Conservation (phyloP, 148 eudicot genomes). For the Rhododendron ovatum region DNA sequence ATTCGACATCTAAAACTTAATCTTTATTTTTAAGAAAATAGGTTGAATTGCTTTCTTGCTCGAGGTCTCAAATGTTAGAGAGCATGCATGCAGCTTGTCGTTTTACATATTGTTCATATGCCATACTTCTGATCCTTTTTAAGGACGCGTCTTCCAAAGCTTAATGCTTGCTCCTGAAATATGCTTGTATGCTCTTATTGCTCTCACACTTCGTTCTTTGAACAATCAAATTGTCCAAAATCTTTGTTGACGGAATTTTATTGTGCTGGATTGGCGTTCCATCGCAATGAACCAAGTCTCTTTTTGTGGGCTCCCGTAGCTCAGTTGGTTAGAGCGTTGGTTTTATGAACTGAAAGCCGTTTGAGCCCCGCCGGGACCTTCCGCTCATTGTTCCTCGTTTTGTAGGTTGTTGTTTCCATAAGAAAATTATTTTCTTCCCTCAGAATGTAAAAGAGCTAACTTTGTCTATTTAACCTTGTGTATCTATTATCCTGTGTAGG, state of each 20-base stretch:
- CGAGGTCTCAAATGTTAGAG: neutral
- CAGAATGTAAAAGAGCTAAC: neutral
- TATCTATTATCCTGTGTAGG: neutral
- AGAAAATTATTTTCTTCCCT: neutral
- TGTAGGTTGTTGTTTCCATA: neutral
- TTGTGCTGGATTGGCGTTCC: neutral
- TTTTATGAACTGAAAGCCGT: neutral
- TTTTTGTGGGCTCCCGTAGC: neutral
- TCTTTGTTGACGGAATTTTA: neutral
- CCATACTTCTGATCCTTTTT: neutral
- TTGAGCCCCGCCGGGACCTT: neutral
- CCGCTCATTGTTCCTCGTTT: neutral
- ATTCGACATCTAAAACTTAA: neutral
- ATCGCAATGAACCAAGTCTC: neutral
- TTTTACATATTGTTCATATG: neutral
- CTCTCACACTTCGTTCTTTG: neutral
- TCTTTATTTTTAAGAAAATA: neutral
- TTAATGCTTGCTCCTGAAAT: neutral
- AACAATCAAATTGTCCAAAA: neutral
- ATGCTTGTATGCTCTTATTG: neutral
- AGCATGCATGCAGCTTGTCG: neutral
- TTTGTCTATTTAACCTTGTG: neutral
- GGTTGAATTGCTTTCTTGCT: conserved; percentile 2
- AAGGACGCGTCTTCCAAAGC: neutral
- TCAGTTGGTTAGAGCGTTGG: conserved; percentile 1